Percentiles rank a stretch among this genome's conserved stretches.
These are phyloP conservation scores for Phaeoacremonium minimum DNA, from an alignment of 2,329 filamentous ascomycete genomes.

Conservation along the genomic window DNA sequence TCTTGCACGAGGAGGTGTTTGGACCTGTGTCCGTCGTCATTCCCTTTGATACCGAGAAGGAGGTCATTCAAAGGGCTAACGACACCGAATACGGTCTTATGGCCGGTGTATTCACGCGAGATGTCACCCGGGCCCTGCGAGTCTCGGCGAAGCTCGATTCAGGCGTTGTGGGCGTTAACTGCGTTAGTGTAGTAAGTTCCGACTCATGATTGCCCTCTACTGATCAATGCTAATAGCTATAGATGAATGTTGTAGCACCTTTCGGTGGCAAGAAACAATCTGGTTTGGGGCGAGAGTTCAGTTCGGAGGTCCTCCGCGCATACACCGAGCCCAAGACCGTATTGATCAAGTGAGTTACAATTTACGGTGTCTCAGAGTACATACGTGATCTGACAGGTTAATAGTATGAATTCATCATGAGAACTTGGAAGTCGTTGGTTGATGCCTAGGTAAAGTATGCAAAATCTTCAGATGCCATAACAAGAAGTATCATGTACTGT, in stretches of 20 bases:
- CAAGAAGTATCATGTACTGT: too few species aligned
- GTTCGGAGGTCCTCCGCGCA: slow-evolving; percentile 32
- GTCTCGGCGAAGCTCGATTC: slow-evolving; percentile 53
- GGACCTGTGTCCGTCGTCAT: slow-evolving; percentile 51
- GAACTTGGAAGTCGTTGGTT: too few species aligned
- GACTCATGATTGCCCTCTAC: not conserved
- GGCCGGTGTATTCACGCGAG: slow-evolving; percentile 52
- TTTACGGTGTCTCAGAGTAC: too few species aligned
- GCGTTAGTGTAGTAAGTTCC: slow-evolving; percentile 27
- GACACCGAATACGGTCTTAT: slow-evolving; percentile 42
- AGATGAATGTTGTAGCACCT: slow-evolving; percentile 25
- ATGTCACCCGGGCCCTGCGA: slow-evolving; percentile 59
- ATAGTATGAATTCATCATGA: too few species aligned
- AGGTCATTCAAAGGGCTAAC: slow-evolving; percentile 50
- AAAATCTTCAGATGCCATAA: too few species aligned
- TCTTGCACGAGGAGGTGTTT: slow-evolving; percentile 52
- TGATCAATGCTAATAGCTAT: not conserved
- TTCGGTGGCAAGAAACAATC: slow-evolving; percentile 48
- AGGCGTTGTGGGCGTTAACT: slow-evolving; percentile 69
- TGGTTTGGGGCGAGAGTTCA: slow-evolving; percentile 41
- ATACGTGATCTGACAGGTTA: too few species aligned
- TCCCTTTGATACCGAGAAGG: slow-evolving; percentile 52
- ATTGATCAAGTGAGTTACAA: slow-evolving; percentile 35
- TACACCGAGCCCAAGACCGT: slow-evolving; percentile 48
- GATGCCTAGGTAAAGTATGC: too few species aligned